Conservation (phyloP, 169 alveolate species). For the Babesia ovata region DNA sequence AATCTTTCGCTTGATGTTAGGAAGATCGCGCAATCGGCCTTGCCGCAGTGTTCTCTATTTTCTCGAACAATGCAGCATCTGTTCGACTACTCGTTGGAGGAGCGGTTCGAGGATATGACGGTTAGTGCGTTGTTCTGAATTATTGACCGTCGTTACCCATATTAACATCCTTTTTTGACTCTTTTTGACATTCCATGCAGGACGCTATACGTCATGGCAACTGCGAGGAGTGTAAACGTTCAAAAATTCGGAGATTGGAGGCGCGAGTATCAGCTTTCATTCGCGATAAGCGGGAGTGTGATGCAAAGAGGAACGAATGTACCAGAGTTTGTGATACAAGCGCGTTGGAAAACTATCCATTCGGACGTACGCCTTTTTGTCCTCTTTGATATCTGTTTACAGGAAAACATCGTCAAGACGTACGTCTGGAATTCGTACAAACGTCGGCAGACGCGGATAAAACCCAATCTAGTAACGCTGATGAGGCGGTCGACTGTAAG, state of each 20-base stretch:
- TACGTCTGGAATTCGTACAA: background rate
- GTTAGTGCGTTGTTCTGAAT: background rate
- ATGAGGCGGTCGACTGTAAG: background rate
- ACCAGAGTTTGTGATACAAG: slow-evolving; percentile 12
- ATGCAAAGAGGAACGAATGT: background rate
- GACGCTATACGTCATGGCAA: slow-evolving; percentile 33
- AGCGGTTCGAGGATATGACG: slow-evolving; percentile 1
- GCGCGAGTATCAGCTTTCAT: background rate
- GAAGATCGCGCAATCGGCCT: too few relatives aligned
- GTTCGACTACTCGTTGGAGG: slow-evolving; percentile 17
- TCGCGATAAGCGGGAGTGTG: slow-evolving; percentile 6
- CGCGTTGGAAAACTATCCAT: slow-evolving; percentile 31
- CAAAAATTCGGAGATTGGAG: slow-evolving; percentile 27
- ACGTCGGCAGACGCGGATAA: background rate
- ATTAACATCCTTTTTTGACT: background rate
- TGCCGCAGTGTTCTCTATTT: too few relatives aligned
- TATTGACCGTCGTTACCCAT: background rate
- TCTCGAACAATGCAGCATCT: slow-evolving; percentile 10
- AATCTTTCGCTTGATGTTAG: too few relatives aligned
- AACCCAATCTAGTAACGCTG: background rate
- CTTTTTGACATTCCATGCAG: slow-evolving; percentile 11
- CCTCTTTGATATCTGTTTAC: background rate
- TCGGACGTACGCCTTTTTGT: slow-evolving; percentile 15
- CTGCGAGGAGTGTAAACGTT: slow-evolving; percentile 46
- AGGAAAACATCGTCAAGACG: slow-evolving; percentile 11